Evolutionary conservation across 2,329 filamentous ascomycete species (phyloP).

Genomic region (Polychaeton citri): DNA sequence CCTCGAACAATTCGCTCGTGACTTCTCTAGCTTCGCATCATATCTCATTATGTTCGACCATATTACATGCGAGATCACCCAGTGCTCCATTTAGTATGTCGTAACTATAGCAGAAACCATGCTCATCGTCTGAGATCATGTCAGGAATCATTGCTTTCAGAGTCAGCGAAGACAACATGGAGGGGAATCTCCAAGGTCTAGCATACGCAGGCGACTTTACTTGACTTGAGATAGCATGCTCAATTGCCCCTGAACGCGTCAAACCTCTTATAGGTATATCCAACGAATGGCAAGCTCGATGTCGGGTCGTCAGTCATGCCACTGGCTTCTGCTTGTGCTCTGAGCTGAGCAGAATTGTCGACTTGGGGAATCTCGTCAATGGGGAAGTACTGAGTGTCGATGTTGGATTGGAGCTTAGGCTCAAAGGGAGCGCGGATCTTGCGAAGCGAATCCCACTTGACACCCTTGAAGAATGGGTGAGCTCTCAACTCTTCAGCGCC

Average conservation of each 20-base stretch:
- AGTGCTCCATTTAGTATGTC: too few relatives aligned
- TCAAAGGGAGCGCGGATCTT: conserved; percentile 93
- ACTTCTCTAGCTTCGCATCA: too few relatives aligned
- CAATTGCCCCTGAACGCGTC: conserved; percentile 43
- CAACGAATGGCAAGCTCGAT: conserved; percentile 91
- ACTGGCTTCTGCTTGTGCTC: conserved; percentile 64
- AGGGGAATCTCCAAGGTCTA: too few relatives aligned
- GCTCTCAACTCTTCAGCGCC: conserved; percentile 86
- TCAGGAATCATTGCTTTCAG: too few relatives aligned
- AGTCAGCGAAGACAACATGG: too few relatives aligned
- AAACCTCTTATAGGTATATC: conserved; percentile 97
- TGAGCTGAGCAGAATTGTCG: conserved; percentile 76
- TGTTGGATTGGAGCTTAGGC: conserved; percentile 79
- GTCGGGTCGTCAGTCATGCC: conserved; percentile 70
- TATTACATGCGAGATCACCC: too few relatives aligned
- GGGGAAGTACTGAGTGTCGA: conserved; percentile 97
- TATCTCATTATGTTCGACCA: too few relatives aligned
- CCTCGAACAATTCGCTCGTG: too few relatives aligned
- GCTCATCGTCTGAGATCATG: too few relatives aligned
- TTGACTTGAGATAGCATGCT: too few relatives aligned
- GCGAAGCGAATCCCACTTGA: conserved; percentile 86
- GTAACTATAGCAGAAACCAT: neutral
- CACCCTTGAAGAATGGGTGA: conserved; percentile 92
- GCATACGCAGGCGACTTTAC: too few relatives aligned
- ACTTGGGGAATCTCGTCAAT: conserved; percentile 97